Percentiles rank a stretch among this genome's conserved stretches.
These are phyloP conservation scores for Pistacia integerrima DNA, from an alignment of 345 rosid species.

Conservation along the genomic window DNA sequence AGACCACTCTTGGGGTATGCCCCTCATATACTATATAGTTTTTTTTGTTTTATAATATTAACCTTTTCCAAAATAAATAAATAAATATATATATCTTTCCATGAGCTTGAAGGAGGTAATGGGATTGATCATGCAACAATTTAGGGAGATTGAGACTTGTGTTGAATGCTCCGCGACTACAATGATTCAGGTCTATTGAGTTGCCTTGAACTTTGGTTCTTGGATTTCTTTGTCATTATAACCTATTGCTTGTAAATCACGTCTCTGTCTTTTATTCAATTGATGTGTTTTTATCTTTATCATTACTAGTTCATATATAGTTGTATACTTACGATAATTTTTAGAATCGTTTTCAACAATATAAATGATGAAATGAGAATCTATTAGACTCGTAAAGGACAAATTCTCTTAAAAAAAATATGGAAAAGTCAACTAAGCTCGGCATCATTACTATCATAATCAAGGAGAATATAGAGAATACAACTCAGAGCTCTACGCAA, in stretches of 20 bases:
- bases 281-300: background rate
- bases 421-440: background rate
- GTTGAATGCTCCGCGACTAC: slow-evolving; percentile 84
- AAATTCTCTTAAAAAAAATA: background rate
- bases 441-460: background rate
- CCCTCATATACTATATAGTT: too few relatives aligned
- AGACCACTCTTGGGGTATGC: too few relatives aligned
- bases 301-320: background rate
- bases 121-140: slow-evolving; percentile 78
- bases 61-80: too few relatives aligned
- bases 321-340: background rate
- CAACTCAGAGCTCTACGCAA: background rate
- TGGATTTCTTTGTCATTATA: background rate
- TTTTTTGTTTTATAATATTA: too few relatives aligned
- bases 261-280: background rate
- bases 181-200: slow-evolving; percentile 56
- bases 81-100: too few relatives aligned
- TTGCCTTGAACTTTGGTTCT: background rate
- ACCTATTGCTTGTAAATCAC: background rate
- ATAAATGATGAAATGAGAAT: background rate
- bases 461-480: background rate
- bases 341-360: background rate
- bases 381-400: background rate
- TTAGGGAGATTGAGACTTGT: slow-evolving; percentile 84
- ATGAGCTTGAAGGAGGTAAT: slow-evolving; percentile 61